Percentiles rank a stretch among this genome's conserved stretches.
Evolutionary conservation across 345 rosid species (phyloP).

Genomic region (rapeseed (Brassica napus)): DNA sequence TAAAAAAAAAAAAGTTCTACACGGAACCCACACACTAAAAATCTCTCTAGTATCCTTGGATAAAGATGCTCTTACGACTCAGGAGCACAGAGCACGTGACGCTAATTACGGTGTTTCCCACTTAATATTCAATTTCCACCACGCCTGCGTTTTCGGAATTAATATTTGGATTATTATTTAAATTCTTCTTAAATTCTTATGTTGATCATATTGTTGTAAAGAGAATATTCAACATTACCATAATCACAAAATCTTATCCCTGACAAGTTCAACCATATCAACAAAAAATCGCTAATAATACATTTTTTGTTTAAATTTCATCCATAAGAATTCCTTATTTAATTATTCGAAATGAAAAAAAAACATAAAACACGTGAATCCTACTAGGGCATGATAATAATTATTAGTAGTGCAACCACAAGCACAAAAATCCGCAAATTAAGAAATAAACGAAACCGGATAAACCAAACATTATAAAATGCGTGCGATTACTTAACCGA

Average conservation of each 20-base stretch:
- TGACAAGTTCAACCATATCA: not conserved
- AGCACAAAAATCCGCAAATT: not conserved
- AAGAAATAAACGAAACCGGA: not conserved
- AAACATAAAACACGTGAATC: not conserved
- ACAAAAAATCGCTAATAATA: not conserved
- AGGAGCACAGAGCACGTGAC: conserved; percentile 29
- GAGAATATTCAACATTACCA: conserved; percentile 10
- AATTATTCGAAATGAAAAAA: conserved; percentile 8
- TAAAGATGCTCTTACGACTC: not conserved
- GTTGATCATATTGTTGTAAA: not conserved
- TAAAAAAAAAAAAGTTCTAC: too few relatives aligned
- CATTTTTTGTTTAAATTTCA: not conserved
- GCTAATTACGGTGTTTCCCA: conserved; percentile 15
- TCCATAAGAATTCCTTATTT: conserved; percentile 4
- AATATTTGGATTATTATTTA: not conserved
- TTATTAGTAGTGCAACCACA: conserved; percentile 11
- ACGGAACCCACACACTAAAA: too few relatives aligned
- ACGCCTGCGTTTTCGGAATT: conserved; percentile 8
- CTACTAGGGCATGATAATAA: not conserved
- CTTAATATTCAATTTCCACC: conserved; percentile 18
- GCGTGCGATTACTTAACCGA: conserved; percentile 16
- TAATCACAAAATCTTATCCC: conserved; percentile 5
- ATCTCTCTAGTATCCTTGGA: too few relatives aligned
- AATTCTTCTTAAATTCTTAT: not conserved
- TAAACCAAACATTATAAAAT: not conserved